Evolutionary conservation across 148 eudicot genomes (phyloP), one percentile per base, ranked within the genome.

Genomic region (Drosera capensis): DNA sequence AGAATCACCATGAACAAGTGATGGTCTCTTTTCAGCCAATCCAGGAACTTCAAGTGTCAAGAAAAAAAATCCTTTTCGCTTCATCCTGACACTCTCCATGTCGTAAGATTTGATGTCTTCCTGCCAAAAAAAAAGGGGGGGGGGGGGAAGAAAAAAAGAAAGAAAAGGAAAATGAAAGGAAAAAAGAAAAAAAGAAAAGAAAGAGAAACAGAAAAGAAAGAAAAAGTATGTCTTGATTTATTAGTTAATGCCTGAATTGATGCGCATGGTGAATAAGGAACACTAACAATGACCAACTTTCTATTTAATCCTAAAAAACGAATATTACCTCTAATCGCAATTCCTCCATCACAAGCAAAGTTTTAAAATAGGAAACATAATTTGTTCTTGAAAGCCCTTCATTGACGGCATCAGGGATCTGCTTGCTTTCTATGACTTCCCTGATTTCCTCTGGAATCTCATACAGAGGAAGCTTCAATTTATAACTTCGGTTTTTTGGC

Each of bases 1-100:
- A 35, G 38, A 46, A 65, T 87, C 96, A 28, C 92, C 81, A 57
- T 51, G 57, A 46, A 83, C 94, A 64, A 87, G 82, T 24, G 96
- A 87, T 49, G 96, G 96, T 46, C 96, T 65, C 66, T 61, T 74
- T 68, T 87, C 96, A 31, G 96, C 96, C 48, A 87, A 60, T 44
- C 96, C 96, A 18, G 82, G 88, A 34, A 90, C 95, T 71, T 85
- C 86, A 23, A 90, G 76, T 45, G 69, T 48, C 57, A 90, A 60
- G 24, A 63, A 71, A 13, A 55, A 66, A 37, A 40, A 49, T 24
- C 78, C 73, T 61, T 51, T 75, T 24, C 53, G 68, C 56, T 53
- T 74, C 71, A 90, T 55, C 12, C 62, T 22, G n/a, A 71, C 74
- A 25, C 41, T 16, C 51, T 90, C 80, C 95, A 90, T 81, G 42